These are phyloP conservation scores for Arabidopsis suecica DNA, from an alignment of 345 rosid species.

Conservation along the genomic window DNA sequence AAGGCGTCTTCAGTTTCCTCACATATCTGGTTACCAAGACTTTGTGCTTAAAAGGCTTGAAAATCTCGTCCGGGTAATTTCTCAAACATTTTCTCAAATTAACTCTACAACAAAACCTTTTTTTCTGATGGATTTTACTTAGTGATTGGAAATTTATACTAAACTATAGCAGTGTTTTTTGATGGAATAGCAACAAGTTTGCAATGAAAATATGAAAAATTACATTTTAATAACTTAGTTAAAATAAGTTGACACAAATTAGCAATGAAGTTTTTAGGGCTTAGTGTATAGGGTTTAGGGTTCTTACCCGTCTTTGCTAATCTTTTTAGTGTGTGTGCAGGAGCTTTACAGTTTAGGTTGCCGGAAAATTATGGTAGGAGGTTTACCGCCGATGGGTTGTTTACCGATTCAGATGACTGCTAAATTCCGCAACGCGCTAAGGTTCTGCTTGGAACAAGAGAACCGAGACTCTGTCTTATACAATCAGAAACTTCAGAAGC, in stretches of 20 bases:
- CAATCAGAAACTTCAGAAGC: background rate
- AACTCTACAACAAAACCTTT: background rate
- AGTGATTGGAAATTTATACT: no score
- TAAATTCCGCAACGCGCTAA: background rate
- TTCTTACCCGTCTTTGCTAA: background rate
- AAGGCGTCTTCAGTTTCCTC: background rate
- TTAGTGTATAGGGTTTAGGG: background rate
- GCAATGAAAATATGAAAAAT: background rate
- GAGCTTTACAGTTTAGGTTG: slow-evolving; percentile 13
- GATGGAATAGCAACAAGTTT: no score
- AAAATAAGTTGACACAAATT: no score
- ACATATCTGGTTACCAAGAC: background rate
- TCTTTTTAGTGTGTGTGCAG: background rate
- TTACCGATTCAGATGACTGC: slow-evolving; percentile 15
- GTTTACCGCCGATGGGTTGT: background rate
- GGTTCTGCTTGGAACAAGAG: background rate
- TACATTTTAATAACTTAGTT: no score
- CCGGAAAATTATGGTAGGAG: background rate
- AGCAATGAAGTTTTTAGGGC: background rate
- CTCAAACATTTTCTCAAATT: background rate
- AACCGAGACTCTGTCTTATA: background rate
- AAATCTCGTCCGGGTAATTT: background rate
- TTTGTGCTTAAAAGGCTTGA: slow-evolving; percentile 1
- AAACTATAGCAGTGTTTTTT: no score
- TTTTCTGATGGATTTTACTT: no score